Conservation (phyloP, 371 early-diverging fungal genomes). For the Entomophthora muscae region DNA sequence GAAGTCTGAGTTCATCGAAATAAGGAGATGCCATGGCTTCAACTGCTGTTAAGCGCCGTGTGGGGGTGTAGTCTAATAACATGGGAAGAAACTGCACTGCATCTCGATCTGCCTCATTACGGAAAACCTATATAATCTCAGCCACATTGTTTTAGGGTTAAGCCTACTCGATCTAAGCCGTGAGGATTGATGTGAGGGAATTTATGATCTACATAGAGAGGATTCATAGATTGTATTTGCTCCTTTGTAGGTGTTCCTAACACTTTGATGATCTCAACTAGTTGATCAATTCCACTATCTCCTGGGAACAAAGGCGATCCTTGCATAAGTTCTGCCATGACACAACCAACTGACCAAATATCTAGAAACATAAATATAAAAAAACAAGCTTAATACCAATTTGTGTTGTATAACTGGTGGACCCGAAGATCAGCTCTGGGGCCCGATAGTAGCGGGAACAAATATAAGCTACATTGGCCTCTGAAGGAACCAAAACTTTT, state of each 20-base stretch:
- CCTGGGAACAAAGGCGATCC: constrained; percentile 97
- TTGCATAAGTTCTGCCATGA: constrained; percentile 97
- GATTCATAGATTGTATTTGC: constrained; percentile 90
- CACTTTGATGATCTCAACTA: constrained; percentile 98
- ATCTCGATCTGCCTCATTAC: constrained; percentile 62
- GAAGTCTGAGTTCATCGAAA: constrained; percentile 88
- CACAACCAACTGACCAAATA: constrained; percentile 98
- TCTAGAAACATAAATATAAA: constrained; percentile 23
- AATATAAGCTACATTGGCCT: constrained; percentile 95
- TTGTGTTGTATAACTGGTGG: constrained; percentile 78
- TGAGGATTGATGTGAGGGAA: constrained; percentile 95
- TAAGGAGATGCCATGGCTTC: constrained; percentile 90
- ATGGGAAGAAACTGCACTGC: constrained; percentile 75
- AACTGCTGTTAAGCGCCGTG: constrained; percentile 72
- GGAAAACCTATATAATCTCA: constrained; percentile 67
- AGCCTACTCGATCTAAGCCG: constrained; percentile 59
- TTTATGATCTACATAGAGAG: constrained; percentile 91
- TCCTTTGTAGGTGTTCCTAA: constrained; percentile 96
- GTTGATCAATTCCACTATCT: constrained; percentile 97
- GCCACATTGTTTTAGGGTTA: too few relatives aligned
- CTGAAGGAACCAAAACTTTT: constrained; percentile 80
- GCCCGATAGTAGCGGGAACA: constrained; percentile 98
- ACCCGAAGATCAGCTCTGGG: constrained; percentile 96
- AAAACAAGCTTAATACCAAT: constrained; percentile 35
- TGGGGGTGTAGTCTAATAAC: constrained; percentile 90